Evolutionary conservation across 164 flowering plant genomes (phyloP).

Genomic region (Hamamelis virginiana): DNA sequence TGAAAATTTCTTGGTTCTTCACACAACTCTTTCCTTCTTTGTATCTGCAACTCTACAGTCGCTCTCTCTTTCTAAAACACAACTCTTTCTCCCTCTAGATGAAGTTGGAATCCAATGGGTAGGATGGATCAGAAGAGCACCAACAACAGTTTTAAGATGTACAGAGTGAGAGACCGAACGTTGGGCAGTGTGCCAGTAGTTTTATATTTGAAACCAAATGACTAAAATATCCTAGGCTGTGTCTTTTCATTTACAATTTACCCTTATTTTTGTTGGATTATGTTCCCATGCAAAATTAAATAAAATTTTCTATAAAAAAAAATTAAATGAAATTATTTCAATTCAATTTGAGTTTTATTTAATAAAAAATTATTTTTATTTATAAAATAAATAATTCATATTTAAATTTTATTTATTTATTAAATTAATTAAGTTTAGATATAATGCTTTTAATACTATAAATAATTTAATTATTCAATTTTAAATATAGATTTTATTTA

Average conservation of each 20-base stretch:
- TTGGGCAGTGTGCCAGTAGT: constrained; percentile 39
- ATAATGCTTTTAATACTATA: no score
- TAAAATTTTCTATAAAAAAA: no score
- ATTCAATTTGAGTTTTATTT: no score
- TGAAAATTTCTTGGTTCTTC: neutral
- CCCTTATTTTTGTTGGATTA: neutral
- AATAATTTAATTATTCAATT: no score
- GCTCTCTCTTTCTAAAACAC: neutral
- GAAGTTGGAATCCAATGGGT: neutral
- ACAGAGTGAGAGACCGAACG: constrained; percentile 14
- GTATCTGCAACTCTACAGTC: neutral
- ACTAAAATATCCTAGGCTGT: constrained; percentile 16
- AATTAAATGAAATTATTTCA: no score
- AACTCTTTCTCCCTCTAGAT: constrained; percentile 4
- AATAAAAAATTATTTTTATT: no score
- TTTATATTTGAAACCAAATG: constrained; percentile 14
- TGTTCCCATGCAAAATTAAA: no score
- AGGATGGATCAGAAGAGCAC: constrained; percentile 3
- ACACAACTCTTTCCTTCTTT: neutral
- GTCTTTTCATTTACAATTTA: neutral
- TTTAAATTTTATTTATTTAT: no score
- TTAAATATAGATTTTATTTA: no score
- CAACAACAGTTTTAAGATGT: constrained; percentile 8
- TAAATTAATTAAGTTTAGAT: no score
- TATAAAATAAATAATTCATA: neutral